Percentiles rank a stretch among this genome's conserved stretches.
Evolutionary conservation across 345 rosid species (phyloP).

Genomic region (Citrus trifoliata): DNA sequence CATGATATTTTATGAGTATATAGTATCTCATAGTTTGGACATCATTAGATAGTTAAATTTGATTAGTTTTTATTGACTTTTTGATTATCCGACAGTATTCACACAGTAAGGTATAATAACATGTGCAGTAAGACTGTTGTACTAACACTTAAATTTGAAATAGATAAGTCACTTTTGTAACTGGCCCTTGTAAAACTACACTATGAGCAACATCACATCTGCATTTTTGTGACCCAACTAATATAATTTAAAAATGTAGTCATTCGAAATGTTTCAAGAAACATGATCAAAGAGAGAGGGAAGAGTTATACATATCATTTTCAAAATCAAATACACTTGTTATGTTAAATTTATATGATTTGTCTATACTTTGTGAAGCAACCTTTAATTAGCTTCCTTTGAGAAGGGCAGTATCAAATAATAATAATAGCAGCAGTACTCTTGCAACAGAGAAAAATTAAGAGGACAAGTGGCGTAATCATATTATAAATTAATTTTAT

Average conservation of each 20-base stretch:
- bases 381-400: not conserved
- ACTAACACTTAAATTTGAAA: too few species aligned
- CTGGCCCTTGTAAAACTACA: not conserved
- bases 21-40: too few species aligned
- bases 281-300: not conserved
- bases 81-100: too few species aligned
- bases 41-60: too few species aligned
- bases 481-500: not conserved
- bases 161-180: too few species aligned
- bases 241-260: not conserved
- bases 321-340: not conserved
- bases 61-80: too few species aligned
- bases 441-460: not conserved
- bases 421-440: not conserved
- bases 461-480: not conserved
- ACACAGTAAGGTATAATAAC: rapidly evolving
- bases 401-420: not conserved
- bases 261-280: not conserved
- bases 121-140: too few species aligned
- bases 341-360: not conserved
- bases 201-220: not conserved
- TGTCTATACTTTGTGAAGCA: not conserved
- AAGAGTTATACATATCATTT: not conserved
- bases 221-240: too few species aligned
- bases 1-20: too few species aligned